Percentiles rank a stretch among this genome's conserved stretches.
Conservation (phyloP, 371 early-diverging fungal genomes). For the Encephalitozoon hellem region DNA sequence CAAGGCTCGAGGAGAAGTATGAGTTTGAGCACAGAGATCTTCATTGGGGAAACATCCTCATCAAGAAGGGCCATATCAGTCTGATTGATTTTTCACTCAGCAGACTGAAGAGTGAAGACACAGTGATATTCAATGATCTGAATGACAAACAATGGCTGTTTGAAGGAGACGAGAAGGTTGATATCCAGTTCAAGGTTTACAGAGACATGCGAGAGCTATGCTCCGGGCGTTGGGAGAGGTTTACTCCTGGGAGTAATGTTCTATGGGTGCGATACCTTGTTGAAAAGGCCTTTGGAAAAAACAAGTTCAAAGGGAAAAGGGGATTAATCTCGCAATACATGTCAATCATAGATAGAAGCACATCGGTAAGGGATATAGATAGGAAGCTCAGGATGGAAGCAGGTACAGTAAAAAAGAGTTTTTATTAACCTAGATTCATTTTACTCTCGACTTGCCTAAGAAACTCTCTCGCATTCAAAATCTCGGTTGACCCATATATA, state of each 20-base stretch:
- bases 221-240: constrained; percentile 62
- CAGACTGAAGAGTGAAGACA: constrained; percentile 19
- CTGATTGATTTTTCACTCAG: constrained; percentile 52
- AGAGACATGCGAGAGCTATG: constrained; percentile 65
- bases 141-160: constrained; percentile 64
- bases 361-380: neutral
- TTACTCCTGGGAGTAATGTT: constrained; percentile 63
- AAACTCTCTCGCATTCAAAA: constrained; percentile 73
- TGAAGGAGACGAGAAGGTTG: constrained; percentile 65
- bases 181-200: constrained; percentile 70
- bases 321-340: neutral
- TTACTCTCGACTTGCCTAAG: constrained; percentile 66
- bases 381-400: neutral
- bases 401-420: neutral
- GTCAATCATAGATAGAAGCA: neutral
- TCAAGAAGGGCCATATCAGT: constrained; percentile 30
- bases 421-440: constrained; percentile 1
- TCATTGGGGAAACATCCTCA: constrained; percentile 77
- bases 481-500: constrained; percentile 85
- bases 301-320: neutral
- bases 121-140: constrained; percentile 47
- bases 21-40: constrained; percentile 73
- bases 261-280: constrained; percentile 48
- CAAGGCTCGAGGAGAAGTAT: constrained; percentile 63
- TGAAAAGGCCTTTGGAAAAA: constrained; percentile 3